Evolutionary conservation across 225 moss, liverwort and hornwort species (phyloP).

Genomic region (Climacium dendroides): DNA sequence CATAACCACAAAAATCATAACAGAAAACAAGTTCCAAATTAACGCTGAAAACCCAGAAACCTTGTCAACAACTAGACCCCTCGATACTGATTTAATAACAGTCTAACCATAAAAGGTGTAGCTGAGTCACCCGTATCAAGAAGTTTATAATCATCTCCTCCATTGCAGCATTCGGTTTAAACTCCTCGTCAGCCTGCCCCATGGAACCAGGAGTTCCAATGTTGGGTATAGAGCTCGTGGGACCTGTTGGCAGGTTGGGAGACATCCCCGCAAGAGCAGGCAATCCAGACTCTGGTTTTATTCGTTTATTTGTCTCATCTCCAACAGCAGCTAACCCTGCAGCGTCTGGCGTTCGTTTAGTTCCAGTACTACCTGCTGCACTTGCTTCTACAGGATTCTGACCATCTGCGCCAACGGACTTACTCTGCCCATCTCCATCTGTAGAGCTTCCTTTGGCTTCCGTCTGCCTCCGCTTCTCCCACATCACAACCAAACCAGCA

Average conservation of each 20-base stretch:
- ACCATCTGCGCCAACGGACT: constrained; percentile 12
- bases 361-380: constrained; percentile 24
- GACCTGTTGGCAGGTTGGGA: constrained; percentile 58
- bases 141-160: constrained; percentile 99
- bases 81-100: background rate
- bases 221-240: constrained; percentile 65
- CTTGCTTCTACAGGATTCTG: constrained; percentile 18
- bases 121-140: constrained; percentile 56
- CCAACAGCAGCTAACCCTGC: constrained; percentile 32
- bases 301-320: constrained; percentile 74
- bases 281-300: constrained; percentile 74
- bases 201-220: constrained; percentile 91
- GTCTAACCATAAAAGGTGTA: background rate
- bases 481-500: constrained; percentile 94
- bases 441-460: constrained; percentile 56
- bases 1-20: background rate
- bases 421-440: constrained; percentile 72
- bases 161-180: constrained; percentile 99
- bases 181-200: constrained; percentile 96
- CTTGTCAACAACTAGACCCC: background rate
- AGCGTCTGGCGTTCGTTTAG: constrained; percentile 59
- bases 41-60: background rate
- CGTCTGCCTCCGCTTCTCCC: constrained; percentile 96
- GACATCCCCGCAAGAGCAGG: constrained; percentile 74
- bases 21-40: background rate